Evolutionary conservation across 306 rosid genomes (phyloP), one percentile per base, ranked within the genome.

Genomic region (Hippophae gyantsensis): DNA sequence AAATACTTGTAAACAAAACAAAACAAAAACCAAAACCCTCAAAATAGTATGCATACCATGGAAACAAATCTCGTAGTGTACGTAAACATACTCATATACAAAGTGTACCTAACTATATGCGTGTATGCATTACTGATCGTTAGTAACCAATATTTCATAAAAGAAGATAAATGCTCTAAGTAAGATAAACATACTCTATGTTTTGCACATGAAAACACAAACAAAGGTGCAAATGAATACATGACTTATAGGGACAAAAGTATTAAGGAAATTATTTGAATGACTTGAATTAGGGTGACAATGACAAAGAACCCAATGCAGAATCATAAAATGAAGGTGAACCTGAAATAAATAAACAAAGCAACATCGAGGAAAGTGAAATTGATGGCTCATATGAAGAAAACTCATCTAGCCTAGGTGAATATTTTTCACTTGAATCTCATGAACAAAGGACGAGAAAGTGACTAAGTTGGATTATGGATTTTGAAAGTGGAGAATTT

Each of bases 301-400:
- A 43, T 43, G 63, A 57, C 14, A 57, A 32, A 57, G 47, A 42
- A 57, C 6, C 61, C 8, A 40, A 57, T 57, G 43, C 38, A 13
- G 4, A 0, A 2, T 7, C 5, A 3, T 9, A 41, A 54, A 54
- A 54, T 54, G 58, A 10, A 54, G 44, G 41, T 41, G 1, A 57
- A 40, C 46, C 0, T 41, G 48, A 57, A 57, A 46, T 9, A 32
- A 18, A 57, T 57, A 46, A 57, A 38, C 47, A 57, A 10, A 40
- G 14, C 23, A 57, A 7, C 13, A 38, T 7, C 6, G 47, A 25
- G 58, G 58, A 40, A 57, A 57, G 47, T 57, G 46, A 57, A 7
- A 57, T 7, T 10, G 11, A 54, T 54, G 12, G 41, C 9, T 54
- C 41, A 26, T 14, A 54, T 26, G 11, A 54, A 54, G 49, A 12